These are phyloP conservation scores for Tuber magnatum DNA, from an alignment of 495 filamentous ascomycete genomes.

Conservation along the genomic window DNA sequence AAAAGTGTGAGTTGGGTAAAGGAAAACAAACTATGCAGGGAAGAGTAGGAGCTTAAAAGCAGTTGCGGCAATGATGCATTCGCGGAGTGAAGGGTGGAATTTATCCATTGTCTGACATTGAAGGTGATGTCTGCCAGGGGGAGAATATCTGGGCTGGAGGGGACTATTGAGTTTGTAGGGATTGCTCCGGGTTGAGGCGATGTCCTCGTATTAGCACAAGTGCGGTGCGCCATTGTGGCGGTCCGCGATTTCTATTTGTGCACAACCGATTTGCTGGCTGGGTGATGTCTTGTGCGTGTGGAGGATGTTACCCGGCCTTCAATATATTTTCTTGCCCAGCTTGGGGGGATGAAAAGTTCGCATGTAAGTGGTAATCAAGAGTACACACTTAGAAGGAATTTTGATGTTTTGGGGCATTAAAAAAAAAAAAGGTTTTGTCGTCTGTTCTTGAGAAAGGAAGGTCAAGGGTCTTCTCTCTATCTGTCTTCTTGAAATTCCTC, in stretches of 20 bases:
- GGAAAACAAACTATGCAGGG: slow-evolving; percentile 77
- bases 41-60: slow-evolving; percentile 92
- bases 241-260: not conserved
- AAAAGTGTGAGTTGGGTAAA: not conserved
- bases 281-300: slow-evolving; percentile 16
- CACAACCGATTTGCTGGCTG: not conserved
- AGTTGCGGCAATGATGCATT: slow-evolving; percentile 78
- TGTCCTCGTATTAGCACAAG: no score
- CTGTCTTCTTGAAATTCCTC: not conserved
- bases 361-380: not conserved
- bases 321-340: not conserved
- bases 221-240: no score
- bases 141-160: not conserved
- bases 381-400: not conserved
- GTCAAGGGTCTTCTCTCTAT: not conserved
- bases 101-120: slow-evolving; percentile 32
- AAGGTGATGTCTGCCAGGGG: not conserved
- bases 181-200: not conserved
- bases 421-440: not conserved
- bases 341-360: not conserved
- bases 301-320: slow-evolving; percentile 15
- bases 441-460: not conserved
- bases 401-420: not conserved
- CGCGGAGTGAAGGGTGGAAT: slow-evolving; percentile 37
- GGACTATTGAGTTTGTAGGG: not conserved